Conservation (phyloP, 108 stramenopile species). For the Skeletonema potamos region DNA sequence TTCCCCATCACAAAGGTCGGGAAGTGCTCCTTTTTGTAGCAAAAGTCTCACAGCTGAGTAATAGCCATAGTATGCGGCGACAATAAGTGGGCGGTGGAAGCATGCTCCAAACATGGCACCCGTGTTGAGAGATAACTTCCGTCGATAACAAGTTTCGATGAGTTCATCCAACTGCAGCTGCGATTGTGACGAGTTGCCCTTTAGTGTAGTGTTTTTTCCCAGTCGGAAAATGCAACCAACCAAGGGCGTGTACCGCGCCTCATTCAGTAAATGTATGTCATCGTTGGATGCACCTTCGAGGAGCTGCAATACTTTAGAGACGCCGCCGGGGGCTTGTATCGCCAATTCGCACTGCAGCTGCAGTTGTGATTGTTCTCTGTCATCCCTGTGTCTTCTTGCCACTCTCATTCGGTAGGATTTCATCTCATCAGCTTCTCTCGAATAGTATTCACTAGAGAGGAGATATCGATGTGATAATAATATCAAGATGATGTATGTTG, state of each 20-base stretch:
- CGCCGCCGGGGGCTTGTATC: constrained; percentile 33
- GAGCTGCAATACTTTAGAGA: constrained; percentile 18
- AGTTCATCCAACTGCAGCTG: constrained; percentile 21
- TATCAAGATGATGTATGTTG: no score
- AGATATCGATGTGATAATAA: no score
- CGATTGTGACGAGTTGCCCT: constrained; percentile 21
- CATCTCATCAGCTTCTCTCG: background rate
- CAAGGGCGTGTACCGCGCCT: constrained; percentile 20
- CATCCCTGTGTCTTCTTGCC: background rate
- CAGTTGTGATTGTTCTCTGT: background rate
- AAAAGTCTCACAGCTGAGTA: constrained; percentile 20
- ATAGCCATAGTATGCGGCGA: constrained; percentile 42
- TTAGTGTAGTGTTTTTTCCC: constrained; percentile 21
- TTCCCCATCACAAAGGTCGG: constrained; percentile 32
- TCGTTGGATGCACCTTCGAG: constrained; percentile 12
- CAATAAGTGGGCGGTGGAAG: constrained; percentile 25
- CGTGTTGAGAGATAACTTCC: constrained; percentile 25
- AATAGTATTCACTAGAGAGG: no score
- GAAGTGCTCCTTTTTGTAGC: constrained; percentile 17
- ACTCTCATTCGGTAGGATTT: background rate
- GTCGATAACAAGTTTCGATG: constrained; percentile 7
- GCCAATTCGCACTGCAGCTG: constrained; percentile 19
- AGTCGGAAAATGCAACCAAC: constrained; percentile 33
- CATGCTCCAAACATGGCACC: constrained; percentile 18
- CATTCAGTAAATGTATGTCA: constrained; percentile 24